These are phyloP conservation scores for Pecoramyces ruminantium DNA, from an alignment of 192 early-diverging fungal species.

Conservation along the genomic window DNA sequence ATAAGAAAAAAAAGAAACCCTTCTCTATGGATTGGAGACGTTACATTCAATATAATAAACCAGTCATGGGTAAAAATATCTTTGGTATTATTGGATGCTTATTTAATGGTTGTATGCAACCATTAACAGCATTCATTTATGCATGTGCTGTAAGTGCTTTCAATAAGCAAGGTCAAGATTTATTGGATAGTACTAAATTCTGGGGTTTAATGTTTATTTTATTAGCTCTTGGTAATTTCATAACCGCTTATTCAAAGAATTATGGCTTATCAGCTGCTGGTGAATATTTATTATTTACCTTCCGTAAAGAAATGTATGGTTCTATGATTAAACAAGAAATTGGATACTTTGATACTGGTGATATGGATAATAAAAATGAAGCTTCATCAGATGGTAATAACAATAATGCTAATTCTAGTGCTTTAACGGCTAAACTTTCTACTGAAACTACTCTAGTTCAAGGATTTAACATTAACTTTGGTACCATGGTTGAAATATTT, in stretches of 20 bases:
- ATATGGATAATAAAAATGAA: no score
- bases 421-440: constrained; percentile 4
- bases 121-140: not conserved
- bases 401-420: not conserved
- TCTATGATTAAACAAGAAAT: not conserved
- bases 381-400: not conserved
- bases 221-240: not conserved
- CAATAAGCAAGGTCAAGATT: not conserved
- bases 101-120: not conserved
- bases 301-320: not conserved
- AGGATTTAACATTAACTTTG: constrained; percentile 1
- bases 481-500: constrained; percentile 11
- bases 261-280: not conserved
- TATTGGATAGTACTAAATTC: not conserved
- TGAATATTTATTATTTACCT: not conserved
- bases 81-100: not conserved
- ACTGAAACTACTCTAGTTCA: constrained; percentile 3
- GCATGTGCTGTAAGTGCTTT: not conserved
- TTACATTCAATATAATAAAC: not conserved
- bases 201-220: not conserved
- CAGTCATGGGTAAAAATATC: not conserved
- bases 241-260: not conserved
- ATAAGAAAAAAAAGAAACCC: no score
- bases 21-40: no score
- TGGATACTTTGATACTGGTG: not conserved